Conservation (phyloP, 805 yeast genomes). For the Ogataea saltuana region DNA sequence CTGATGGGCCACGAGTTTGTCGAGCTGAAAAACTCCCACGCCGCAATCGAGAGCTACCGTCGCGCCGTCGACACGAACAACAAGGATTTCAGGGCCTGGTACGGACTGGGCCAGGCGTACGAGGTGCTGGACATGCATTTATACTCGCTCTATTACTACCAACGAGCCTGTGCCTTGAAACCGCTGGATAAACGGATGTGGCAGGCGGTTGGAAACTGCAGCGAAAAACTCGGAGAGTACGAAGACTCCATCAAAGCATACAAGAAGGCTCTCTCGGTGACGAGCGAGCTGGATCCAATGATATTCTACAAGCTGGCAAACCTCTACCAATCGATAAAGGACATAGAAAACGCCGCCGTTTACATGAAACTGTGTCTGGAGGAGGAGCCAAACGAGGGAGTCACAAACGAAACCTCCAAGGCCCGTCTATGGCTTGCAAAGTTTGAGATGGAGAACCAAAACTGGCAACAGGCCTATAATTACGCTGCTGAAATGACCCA, state of each 20-base stretch:
- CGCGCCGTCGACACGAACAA: slow-evolving; percentile 88
- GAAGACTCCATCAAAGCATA: slow-evolving; percentile 80
- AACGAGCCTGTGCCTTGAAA: slow-evolving; percentile 82
- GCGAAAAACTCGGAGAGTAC: slow-evolving; percentile 69
- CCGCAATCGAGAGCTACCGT: slow-evolving; percentile 94
- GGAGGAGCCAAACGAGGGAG: slow-evolving; percentile 62
- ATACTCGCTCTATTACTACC: slow-evolving; percentile 90
- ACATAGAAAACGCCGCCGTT: slow-evolving; percentile 51
- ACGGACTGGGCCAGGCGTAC: slow-evolving; percentile 97
- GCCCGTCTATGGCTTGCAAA: slow-evolving; percentile 88
- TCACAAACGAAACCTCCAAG: slow-evolving; percentile 70
- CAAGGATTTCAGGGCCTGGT: slow-evolving; percentile 96
- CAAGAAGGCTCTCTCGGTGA: slow-evolving; percentile 66
- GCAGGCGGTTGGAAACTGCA: slow-evolving; percentile 92
- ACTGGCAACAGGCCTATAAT: slow-evolving; percentile 68
- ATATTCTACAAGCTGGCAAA: slow-evolving; percentile 68
- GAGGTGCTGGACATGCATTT: slow-evolving; percentile 94
- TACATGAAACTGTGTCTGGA: slow-evolving; percentile 71
- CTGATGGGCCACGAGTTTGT: slow-evolving; percentile 98
- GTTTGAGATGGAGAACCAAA: slow-evolving; percentile 53
- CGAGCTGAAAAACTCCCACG: slow-evolving; percentile 93
- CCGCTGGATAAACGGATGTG: slow-evolving; percentile 94
- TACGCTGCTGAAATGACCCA: slow-evolving; percentile 69
- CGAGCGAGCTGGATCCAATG: slow-evolving; percentile 50
- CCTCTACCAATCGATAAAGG: slow-evolving; percentile 59